Percentiles rank a stretch among this genome's conserved stretches.
Evolutionary conservation across 202 grass and related monocot genomes (phyloP).

Genomic region (Setaria viridis): DNA sequence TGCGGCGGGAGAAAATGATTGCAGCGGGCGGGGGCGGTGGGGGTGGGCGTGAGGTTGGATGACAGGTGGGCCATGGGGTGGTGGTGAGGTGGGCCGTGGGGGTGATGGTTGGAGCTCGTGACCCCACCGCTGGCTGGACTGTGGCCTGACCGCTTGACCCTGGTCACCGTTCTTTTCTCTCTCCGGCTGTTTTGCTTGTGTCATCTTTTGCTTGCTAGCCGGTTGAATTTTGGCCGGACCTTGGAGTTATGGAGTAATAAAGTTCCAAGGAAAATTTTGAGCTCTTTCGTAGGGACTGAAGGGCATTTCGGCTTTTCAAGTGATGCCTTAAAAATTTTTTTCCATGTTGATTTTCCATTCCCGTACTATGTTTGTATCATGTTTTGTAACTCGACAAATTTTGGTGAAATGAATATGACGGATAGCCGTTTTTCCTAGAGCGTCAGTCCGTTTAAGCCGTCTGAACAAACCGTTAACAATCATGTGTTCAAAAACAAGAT

Average conservation of each 20-base stretch:
- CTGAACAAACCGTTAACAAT: neutral
- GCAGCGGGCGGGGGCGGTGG: slow-evolving; percentile 5
- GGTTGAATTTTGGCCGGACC: neutral
- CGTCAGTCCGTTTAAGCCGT: rapidly evolving
- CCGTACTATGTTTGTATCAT: neutral
- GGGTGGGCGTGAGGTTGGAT: neutral
- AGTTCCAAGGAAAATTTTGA: neutral
- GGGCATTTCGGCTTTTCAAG: neutral
- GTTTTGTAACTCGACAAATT: neutral
- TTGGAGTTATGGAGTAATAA: neutral
- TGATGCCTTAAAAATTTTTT: neutral
- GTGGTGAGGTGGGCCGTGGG: neutral
- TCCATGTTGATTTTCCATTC: neutral
- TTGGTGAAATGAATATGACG: neutral
- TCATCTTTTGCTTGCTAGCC: too few species aligned
- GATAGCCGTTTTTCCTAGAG: neutral
- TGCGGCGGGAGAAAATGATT: slow-evolving; percentile 1
- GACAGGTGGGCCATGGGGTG: slow-evolving; percentile 12
- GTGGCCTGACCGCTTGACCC: neutral
- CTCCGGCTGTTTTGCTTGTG: neutral
- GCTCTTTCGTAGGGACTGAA: neutral
- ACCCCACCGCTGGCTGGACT: slow-evolving; percentile 49
- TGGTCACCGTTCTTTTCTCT: neutral
- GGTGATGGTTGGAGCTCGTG: slow-evolving; percentile 18
- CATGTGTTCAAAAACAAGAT: too few species aligned